Conservation (phyloP, 345 rosid species). For the Populus ilicifolia region DNA sequence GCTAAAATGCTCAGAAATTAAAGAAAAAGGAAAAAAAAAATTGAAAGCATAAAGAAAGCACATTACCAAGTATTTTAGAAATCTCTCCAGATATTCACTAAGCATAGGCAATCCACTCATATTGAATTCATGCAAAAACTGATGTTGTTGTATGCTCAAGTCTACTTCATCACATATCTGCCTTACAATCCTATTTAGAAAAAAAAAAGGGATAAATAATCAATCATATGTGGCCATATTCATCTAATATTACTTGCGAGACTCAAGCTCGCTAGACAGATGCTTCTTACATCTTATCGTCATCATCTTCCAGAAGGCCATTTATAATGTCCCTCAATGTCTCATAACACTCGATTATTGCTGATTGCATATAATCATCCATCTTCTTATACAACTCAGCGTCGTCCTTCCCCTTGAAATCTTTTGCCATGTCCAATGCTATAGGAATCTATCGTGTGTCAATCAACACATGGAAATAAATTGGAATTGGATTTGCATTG, state of each 20-base stretch:
- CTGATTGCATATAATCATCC: conserved; percentile 75
- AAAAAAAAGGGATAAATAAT: conserved; percentile 5
- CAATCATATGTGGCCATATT: background rate
- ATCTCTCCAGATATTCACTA: conserved; percentile 68
- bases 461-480: conserved; percentile 18
- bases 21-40: conserved; percentile 6
- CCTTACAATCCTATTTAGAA: conserved; percentile 46
- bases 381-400: conserved; percentile 74
- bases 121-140: conserved; percentile 57
- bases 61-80: conserved; percentile 65
- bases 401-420: conserved; percentile 72
- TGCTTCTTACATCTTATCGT: conserved; percentile 56
- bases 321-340: conserved; percentile 54
- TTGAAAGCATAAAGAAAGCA: background rate
- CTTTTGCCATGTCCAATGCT: conserved; percentile 98
- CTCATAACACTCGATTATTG: conserved; percentile 81
- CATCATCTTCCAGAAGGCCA: conserved; percentile 61
- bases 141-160: conserved; percentile 35
- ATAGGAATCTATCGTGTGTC: conserved; percentile 69
- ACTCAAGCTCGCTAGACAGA: conserved; percentile 8
- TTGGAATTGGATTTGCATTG: conserved; percentile 17
- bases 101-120: conserved; percentile 76
- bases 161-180: conserved; percentile 58
- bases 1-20: conserved; percentile 3
- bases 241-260: background rate